These are phyloP conservation scores for Phenoliferia sp. DNA, from an alignment of 1,284 basidiomycete genomes.

Conservation along the genomic window DNA sequence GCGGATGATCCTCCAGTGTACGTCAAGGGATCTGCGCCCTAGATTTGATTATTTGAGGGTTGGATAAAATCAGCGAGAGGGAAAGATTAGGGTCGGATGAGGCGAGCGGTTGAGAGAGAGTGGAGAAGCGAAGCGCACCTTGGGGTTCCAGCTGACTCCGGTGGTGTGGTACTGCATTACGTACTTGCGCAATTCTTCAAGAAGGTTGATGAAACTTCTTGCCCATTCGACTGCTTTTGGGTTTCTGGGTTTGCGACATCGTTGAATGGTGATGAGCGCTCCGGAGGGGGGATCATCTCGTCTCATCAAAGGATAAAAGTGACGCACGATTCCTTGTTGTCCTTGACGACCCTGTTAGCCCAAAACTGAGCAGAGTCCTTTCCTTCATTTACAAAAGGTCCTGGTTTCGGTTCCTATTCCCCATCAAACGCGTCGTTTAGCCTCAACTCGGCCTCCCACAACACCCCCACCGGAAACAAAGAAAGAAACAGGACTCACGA, in stretches of 20 bases:
- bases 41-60: not conserved
- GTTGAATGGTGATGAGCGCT: not conserved
- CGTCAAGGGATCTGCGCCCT: conserved; percentile 39
- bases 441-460: too few relatives aligned
- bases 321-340: conserved; percentile 81
- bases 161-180: conserved; percentile 82
- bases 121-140: conserved; percentile 48
- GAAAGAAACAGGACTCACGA: conserved; percentile 51
- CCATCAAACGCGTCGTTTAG: not conserved
- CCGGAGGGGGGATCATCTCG: not conserved
- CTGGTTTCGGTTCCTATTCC: conserved; percentile 71
- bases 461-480: too few relatives aligned
- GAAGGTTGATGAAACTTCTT: conserved; percentile 61
- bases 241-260: conserved; percentile 55
- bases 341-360: conserved; percentile 84
- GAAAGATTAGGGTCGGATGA: not conserved
- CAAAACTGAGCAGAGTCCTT: conserved; percentile 89
- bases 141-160: conserved; percentile 84
- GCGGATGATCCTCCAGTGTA: conserved; percentile 20
- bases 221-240: conserved; percentile 88
- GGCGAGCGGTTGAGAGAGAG: not conserved
- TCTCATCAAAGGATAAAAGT: not conserved
- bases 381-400: conserved; percentile 72
- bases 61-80: not conserved
- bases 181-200: conserved; percentile 78